Percentiles rank a stretch among this genome's conserved stretches.
Conservation (phyloP, 1,284 basidiomycete genomes). For the Cystobasidium slooffiae region DNA sequence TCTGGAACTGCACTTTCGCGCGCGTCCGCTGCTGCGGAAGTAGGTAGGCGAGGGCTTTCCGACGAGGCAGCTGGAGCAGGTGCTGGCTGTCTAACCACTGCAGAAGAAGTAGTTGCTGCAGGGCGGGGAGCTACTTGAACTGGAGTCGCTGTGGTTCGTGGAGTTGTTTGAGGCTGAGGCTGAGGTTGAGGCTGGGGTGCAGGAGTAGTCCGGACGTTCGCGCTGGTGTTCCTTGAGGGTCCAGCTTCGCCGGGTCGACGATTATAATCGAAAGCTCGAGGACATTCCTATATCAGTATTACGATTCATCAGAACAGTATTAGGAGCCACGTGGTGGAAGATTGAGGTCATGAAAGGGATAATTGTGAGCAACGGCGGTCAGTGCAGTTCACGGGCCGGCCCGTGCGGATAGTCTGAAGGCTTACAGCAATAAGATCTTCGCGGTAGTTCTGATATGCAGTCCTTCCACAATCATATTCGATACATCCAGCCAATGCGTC, state of each 20-base stretch:
- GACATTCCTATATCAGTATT: conserved; percentile 1
- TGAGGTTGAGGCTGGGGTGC: not conserved
- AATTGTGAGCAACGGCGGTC: not conserved
- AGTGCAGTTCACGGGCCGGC: not conserved
- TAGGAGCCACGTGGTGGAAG: not conserved
- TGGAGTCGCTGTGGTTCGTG: not conserved
- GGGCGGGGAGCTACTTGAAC: not conserved
- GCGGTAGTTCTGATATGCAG: not conserved
- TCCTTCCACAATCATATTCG: not conserved
- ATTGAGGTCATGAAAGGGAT: not conserved
- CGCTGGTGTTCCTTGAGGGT: too few relatives aligned
- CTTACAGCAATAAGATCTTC: conserved; percentile 10
- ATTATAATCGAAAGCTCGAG: conserved; percentile 2
- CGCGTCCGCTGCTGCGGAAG: too few relatives aligned
- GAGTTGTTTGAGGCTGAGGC: not conserved
- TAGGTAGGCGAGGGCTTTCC: too few relatives aligned
- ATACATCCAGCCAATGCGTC: not conserved
- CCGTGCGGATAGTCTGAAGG: not conserved
- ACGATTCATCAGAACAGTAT: not conserved
- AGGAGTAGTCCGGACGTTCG: not conserved
- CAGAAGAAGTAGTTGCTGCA: not conserved
- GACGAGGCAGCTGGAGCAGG: too few relatives aligned
- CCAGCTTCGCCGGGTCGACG: not conserved
- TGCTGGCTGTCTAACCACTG: too few relatives aligned
- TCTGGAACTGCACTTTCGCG: too few relatives aligned